phyloP scores from a whole-genome alignment of 305 asterid genomes.

The Fraxinus dipetala region DNA sequence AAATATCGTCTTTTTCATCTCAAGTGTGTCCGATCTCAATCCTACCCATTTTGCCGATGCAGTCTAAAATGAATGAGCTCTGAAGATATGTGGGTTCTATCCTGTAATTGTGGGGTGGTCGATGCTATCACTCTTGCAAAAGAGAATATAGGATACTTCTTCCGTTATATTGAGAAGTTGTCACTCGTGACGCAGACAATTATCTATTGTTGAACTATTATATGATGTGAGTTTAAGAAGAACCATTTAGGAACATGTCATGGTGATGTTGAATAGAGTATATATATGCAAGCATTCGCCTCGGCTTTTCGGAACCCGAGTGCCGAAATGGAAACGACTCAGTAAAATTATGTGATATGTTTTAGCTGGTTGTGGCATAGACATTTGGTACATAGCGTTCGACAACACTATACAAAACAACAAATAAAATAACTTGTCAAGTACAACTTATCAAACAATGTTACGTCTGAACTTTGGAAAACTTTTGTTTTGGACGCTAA shows the following conservation, averaged over 20 bases:
- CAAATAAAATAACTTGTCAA: no score
- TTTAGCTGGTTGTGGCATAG: background rate
- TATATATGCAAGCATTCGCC: slow-evolving; percentile 14
- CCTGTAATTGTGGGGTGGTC: slow-evolving; percentile 40
- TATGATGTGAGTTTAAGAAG: slow-evolving; percentile 33
- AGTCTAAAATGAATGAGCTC: slow-evolving; percentile 48
- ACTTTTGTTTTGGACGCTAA: background rate
- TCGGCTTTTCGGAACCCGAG: slow-evolving; percentile 22
- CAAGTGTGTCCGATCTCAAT: slow-evolving; percentile 45
- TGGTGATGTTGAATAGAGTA: background rate
- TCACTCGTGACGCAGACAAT: slow-evolving; percentile 38
- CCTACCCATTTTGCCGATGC: slow-evolving; percentile 72
- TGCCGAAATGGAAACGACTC: background rate
- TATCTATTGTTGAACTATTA: slow-evolving; percentile 41
- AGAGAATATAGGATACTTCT: slow-evolving; percentile 49
- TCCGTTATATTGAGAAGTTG: slow-evolving; percentile 49
- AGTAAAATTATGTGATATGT: background rate
- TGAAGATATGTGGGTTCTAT: slow-evolving; percentile 52
- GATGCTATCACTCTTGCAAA: slow-evolving; percentile 49
- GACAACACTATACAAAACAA: background rate
- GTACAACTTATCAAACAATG: background rate
- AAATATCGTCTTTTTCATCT: background rate
- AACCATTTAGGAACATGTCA: background rate
- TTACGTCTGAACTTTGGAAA: no score
- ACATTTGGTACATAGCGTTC: background rate